These are phyloP conservation scores for Xanthoconium separans DNA, from an alignment of 1,284 basidiomycete species.

Conservation along the genomic window DNA sequence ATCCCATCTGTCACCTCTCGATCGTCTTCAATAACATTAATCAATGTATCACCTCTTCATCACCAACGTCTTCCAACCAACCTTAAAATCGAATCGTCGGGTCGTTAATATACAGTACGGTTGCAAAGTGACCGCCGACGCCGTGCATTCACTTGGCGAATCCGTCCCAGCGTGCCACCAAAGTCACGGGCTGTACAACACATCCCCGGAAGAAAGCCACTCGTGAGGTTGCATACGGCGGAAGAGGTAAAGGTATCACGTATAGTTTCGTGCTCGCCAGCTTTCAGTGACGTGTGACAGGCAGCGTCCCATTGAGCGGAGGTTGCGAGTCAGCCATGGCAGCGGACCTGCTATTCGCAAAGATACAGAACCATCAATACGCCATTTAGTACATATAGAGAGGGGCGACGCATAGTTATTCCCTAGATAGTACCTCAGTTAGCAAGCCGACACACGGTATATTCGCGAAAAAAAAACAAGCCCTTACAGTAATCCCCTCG, in stretches of 20 bases:
- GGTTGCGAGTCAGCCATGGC: constrained; percentile 10
- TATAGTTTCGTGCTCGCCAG: constrained; percentile 23
- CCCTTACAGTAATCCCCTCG: constrained; percentile 12
- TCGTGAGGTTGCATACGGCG: constrained; percentile 23
- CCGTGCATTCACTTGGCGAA: constrained; percentile 13
- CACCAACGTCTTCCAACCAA: constrained; percentile 7
- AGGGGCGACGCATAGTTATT: constrained; percentile 16
- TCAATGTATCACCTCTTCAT: constrained; percentile 19
- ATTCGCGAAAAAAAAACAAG: background rate
- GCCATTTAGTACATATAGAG: constrained; percentile 28
- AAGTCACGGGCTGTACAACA: constrained; percentile 29
- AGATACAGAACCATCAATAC: constrained; percentile 24
- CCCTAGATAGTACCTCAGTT: constrained; percentile 6
- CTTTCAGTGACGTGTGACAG: constrained; percentile 18
- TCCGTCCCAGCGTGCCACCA: constrained; percentile 27
- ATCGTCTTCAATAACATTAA: constrained; percentile 15
- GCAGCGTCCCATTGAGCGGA: constrained; percentile 7
- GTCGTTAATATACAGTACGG: constrained; percentile 1
- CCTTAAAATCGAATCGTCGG: constrained; percentile 21
- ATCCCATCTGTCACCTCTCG: constrained; percentile 15
- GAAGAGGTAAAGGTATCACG: constrained; percentile 26
- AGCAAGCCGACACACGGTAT: constrained; percentile 4
- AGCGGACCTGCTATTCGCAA: constrained; percentile 30
- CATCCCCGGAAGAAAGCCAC: constrained; percentile 18
- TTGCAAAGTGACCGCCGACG: constrained; percentile 11